phyloP scores from a whole-genome alignment of 495 filamentous ascomycete species.

The Cercophora sp. region DNA sequence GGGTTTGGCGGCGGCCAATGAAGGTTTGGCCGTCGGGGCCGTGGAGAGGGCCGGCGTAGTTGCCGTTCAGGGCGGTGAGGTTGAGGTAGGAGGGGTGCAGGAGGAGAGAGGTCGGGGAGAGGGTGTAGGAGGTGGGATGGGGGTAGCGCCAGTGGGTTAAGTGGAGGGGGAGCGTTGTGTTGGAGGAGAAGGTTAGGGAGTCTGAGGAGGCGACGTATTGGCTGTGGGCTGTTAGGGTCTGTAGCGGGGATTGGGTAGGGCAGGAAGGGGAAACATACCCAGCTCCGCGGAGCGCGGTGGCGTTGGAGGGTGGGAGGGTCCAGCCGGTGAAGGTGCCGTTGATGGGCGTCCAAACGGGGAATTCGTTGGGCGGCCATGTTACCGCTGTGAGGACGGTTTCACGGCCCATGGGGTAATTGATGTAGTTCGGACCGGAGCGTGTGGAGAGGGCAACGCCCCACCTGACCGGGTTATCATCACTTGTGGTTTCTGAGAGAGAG shows the following conservation, averaged over 20 bases:
- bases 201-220: slow-evolving; percentile 38
- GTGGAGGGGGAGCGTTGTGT: slow-evolving; percentile 37
- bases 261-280: no score
- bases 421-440: slow-evolving; percentile 41
- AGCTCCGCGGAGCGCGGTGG: slow-evolving; percentile 23
- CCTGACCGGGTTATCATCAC: slow-evolving; percentile 14
- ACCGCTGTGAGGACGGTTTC: slow-evolving; percentile 56
- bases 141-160: slow-evolving; percentile 50
- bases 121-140: slow-evolving; percentile 30
- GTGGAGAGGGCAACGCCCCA: slow-evolving; percentile 45
- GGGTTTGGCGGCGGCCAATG: slow-evolving; percentile 44
- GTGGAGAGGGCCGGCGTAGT: slow-evolving; percentile 36
- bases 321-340: slow-evolving; percentile 43
- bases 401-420: slow-evolving; percentile 57
- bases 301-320: slow-evolving; percentile 30
- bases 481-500: neutral
- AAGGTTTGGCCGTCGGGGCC: slow-evolving; percentile 38
- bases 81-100: slow-evolving; percentile 43
- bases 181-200: slow-evolving; percentile 35
- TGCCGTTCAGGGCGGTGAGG: slow-evolving; percentile 43
- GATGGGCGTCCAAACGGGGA: slow-evolving; percentile 42
- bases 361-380: slow-evolving; percentile 42
- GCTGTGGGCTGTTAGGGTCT: slow-evolving; percentile 14
- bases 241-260: neutral
- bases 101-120: slow-evolving; percentile 42